Base-by-base conservation (phyloP, 2,329 filamentous ascomycete genomes). In the Cadophora malorum region DNA sequence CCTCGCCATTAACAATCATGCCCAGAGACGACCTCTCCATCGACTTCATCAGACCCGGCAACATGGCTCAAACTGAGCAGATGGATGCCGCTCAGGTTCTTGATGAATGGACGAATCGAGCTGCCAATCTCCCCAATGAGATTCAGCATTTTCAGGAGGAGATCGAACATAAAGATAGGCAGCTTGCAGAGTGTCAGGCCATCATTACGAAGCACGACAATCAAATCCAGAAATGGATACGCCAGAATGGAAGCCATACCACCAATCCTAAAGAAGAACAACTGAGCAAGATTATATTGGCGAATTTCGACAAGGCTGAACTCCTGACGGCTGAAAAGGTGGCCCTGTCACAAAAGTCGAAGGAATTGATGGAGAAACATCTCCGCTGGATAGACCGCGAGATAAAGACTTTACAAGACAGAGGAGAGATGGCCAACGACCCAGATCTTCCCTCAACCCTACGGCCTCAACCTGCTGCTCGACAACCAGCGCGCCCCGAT, bases 71-170 rank as follows among this genome's bases (percentile, higher is more conserved):
- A 76, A 84, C 83, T 77, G 74, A 77, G 76, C 88, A 90, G 77
- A 81, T 85, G 69, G 88, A 90, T 74, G 86, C 87, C 67, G 85
- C 90, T 66, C 83, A 90, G 71, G 89, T 94, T 75, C 86, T 94
- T 74, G 91, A 95, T 78, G 91, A 94, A 79, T 94, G 91, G 84
- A 88, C 90, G 77, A 88, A 90, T 78, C 85, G 82, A 80, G 90
- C 91, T 23, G 89, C 91, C 74, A 96, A 96, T 76, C 84, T 95
- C 33, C 92, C 92, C 70, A 91, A 92, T 71, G 92, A 96, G 80
- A 89, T 96, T 68, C 89, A 90, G 23, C 94, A 94, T 81, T 85
- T 95, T 70, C 90, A 94, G 76, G 92, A 94, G 77, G 92, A 96
- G 80, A 92, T 95, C 71, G 84, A 89, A 76, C 90, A 92, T 77